Base-by-base conservation (phyloP, 495 filamentous ascomycete genomes). In the Aspergillus bertholletiae region DNA sequence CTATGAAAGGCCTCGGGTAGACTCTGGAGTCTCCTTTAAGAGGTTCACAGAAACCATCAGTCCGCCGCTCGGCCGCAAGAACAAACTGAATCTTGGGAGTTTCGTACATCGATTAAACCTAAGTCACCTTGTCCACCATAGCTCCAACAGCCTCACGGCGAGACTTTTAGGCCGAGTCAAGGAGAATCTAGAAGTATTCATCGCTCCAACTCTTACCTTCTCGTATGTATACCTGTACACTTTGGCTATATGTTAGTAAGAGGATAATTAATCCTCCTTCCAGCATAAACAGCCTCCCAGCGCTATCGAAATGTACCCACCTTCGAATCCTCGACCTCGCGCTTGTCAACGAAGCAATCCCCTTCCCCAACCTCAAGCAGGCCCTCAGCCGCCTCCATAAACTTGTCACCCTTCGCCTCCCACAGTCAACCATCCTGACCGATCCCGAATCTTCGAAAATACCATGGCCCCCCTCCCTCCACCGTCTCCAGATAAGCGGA, bases 191-290 rank as follows among this genome's bases (percentile, higher is more conserved):
- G 78, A 83, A 44, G 70, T 71, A 27, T 88, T 91, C 59, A 67
- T 82, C 30, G 88, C 88, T 13, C 88, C 88, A 0, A 83, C 82
- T 43, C 74, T 83, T 2, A 79, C 78, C 11, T 91, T 91, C 59
- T 75, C 78, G 76, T 78, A 58, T 49, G 75, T 68, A 0, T 13
- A 21, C 28, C 34, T 37, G n/a, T n/a, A n/a, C n/a, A n/a, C n/a
- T n/a, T n/a, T n/a, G n/a, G n/a, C n/a, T n/a, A n/a, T n/a, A n/a
- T n/a, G n/a, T n/a, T n/a, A n/a, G n/a, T n/a, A n/a, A 34, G 30
- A n/a, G 13, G 17, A 15, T n/a, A 37, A 15, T 6, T n/a, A 1
- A 37, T 15, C 11, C 34, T 37, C 24, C 13, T n/a, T 17, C 18
- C 41, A 78, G 77, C 8, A 68, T 84, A 40, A 87, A 86, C 56